Evolutionary conservation across 768 basidiomycete genomes (phyloP), one percentile per base, ranked within the genome.

Genomic region (Podaxis sp.): DNA sequence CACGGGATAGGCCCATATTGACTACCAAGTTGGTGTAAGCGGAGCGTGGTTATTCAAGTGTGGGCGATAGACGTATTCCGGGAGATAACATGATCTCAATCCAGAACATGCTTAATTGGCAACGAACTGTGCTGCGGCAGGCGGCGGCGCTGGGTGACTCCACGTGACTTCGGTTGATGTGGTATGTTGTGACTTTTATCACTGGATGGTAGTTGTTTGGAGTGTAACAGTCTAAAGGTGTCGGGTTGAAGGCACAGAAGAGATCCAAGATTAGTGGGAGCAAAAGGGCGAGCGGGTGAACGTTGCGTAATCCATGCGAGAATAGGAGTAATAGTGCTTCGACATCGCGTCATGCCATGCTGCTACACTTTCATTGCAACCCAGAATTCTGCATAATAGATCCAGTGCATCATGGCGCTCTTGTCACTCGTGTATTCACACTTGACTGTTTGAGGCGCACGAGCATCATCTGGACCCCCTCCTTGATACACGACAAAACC

Each of bases 341-440:
- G 13, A 17, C 17, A 20, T 46, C 33, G 20, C 24, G 13, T 41
- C 15, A 55, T 20, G 36, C 30, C 58, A 1, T 33, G 8, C 33
- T n/a, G 58, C 20, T 40, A 46, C 17, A 13, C 66, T 68, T 80
- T 85, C 38, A 68, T 76, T 1, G 85, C 86, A 3, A 85, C 82
- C 87, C 87, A 90, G 70, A 87, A 88, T 67, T 89, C 87, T 0
- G 87, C 83, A 66, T 80, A 76, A 69, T 89, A 90, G 6, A 86
- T 76, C 86, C 86, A 89, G 17, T 77, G 77, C 86, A 90, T 88
- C 87, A 90, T 88, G 20, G 87, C 87, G 33, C 78, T 74, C 54
- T 67, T 64, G 71, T 89, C 87, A 2, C 78, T 77, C 0, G 88
- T 88, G 69, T 90, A 89, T 70, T 89, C 87, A 72, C 85, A 87